Evolutionary conservation across 2,329 filamentous ascomycete species (phyloP), one percentile per base, ranked within the genome.

Genomic region (Aspergillus unguis): DNA sequence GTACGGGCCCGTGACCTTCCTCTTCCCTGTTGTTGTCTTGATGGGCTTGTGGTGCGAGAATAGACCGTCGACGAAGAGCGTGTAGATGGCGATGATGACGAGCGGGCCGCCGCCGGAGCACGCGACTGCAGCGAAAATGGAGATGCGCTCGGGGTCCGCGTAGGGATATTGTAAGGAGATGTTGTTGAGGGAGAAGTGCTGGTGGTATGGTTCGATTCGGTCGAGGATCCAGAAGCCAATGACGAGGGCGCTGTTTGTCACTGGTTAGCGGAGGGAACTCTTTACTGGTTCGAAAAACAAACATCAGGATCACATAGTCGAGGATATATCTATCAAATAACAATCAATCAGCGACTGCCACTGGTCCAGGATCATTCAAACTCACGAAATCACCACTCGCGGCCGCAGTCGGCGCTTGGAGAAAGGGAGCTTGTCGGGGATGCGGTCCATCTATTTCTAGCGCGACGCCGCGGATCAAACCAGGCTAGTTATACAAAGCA

Each of bases 271-370:
- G 42, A 5, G 26, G 25, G 37, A 10, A 7, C 11, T 23, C 9
- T 51, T n/a, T n/a, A n/a, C 9, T 33, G 27, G 17, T 32, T 6
- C 23, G 44, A 25, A 29, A 8, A 29, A 68, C 77, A 62, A 71
- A 82, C 80, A 82, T 63, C 53, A 84, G 78, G 50, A 83, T 80
- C 48, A 81, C 73, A 73, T 83, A 84, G 72, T 84, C 81, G 57
- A 77, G 68, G 55, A 82, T 75, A 62, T 83, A 83, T 61, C 79
- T 82, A 60, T 11, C 6, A 17, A 8, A 8, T 32, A 38, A 37
- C 27, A 32, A 23, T 43, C 47, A 31, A 33, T 48, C 29, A 51
- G 46, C 48, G 48, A 28, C 23, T 10, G 27, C 29, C 33, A 5
- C 23, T 3, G 9, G 31, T 32, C 29, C 25, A 33, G 23, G 35